Percentiles rank a stretch among this genome's conserved stretches.
Evolutionary conservation across 345 rosid species (phyloP).

Genomic region (Lepidium didymum): DNA sequence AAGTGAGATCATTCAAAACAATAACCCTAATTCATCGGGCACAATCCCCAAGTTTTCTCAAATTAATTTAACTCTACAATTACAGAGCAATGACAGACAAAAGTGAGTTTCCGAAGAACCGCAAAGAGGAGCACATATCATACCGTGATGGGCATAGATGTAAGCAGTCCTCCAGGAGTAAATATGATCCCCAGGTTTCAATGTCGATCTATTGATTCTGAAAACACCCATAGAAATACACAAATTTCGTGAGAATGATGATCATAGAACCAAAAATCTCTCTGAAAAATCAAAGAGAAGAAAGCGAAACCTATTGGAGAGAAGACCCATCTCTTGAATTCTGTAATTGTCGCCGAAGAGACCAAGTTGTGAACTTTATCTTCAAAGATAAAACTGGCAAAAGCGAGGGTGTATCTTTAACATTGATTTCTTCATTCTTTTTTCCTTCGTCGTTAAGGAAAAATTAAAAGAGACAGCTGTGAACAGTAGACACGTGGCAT

Average conservation of each 20-base stretch:
- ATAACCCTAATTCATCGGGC: not conserved
- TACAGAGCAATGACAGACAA: not conserved
- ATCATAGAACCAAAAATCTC: not conserved
- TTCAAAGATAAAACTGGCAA: not conserved
- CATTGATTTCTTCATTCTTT: not conserved
- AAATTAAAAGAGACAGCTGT: not conserved
- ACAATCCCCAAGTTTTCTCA: not conserved
- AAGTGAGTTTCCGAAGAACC: not conserved
- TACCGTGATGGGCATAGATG: slow-evolving; percentile 88
- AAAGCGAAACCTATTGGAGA: slow-evolving; percentile 71
- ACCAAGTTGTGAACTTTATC: not conserved
- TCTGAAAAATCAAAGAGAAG: not conserved
- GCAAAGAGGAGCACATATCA: not conserved
- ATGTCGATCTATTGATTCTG: slow-evolving; percentile 45
- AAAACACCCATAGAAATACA: not conserved
- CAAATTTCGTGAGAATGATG: not conserved
- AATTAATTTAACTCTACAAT: not conserved
- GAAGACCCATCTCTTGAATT: slow-evolving; percentile 55
- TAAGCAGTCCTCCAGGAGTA: slow-evolving; percentile 93
- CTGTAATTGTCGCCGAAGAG: not conserved
- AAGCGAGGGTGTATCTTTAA: not conserved
- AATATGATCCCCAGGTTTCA: slow-evolving; percentile 87
- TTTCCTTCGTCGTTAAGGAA: slow-evolving; percentile 23
- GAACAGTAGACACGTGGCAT: not conserved
- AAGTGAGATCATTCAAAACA: not conserved